Evolutionary conservation across 2,329 filamentous ascomycete genomes (phyloP).

Genomic region (Alternaria sp.): DNA sequence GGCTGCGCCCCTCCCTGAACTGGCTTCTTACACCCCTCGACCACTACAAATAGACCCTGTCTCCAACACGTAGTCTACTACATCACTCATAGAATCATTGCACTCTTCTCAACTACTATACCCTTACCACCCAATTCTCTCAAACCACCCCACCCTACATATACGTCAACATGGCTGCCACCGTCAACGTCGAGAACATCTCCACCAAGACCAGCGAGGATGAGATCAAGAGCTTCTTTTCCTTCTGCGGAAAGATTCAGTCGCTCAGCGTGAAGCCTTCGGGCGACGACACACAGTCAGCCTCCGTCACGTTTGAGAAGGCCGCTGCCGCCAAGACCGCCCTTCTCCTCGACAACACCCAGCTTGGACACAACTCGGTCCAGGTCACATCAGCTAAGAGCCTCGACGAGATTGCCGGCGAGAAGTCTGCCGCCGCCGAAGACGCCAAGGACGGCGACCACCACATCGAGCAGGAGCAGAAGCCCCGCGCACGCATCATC

Average conservation of each 20-base stretch:
- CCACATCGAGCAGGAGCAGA: constrained; percentile 92
- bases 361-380: constrained; percentile 78
- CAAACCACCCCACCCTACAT: constrained; percentile 4
- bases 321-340: constrained; percentile 96
- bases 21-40: constrained; percentile 21
- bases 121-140: background rate
- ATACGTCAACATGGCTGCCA: constrained; percentile 61
- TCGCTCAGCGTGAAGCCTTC: constrained; percentile 76
- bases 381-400: constrained; percentile 78
- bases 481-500: constrained; percentile 90
- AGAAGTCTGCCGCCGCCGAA: constrained; percentile 65
- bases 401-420: constrained; percentile 68
- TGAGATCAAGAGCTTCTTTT: constrained; percentile 96
- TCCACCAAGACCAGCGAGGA: constrained; percentile 81
- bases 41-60: constrained; percentile 21
- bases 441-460: constrained; percentile 63
- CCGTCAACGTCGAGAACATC: constrained; percentile 91
- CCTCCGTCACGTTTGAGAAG: constrained; percentile 96
- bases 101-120: background rate
- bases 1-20: constrained; percentile 25
- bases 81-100: constrained; percentile 1
- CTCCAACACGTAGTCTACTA: constrained; percentile 6
- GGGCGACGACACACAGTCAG: constrained; percentile 74
- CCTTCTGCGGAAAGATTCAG: constrained; percentile 93
- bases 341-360: constrained; percentile 94